Evolutionary conservation across 2,329 filamentous ascomycete genomes (phyloP).

Genomic region (Bipolaris victoriae): DNA sequence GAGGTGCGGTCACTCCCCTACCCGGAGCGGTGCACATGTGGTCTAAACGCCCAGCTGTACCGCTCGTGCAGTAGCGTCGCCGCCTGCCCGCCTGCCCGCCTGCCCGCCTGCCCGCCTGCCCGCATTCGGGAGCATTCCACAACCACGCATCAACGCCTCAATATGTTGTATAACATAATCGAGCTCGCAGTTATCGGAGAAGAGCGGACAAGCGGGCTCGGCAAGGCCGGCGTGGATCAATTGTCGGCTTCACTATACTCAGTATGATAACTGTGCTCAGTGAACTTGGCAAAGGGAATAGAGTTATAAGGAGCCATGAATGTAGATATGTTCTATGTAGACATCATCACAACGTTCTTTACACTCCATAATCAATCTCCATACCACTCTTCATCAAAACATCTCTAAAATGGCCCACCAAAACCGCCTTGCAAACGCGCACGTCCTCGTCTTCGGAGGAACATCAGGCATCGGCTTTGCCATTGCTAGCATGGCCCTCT

Average conservation of each 20-base stretch:
- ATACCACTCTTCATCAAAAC: too few species aligned
- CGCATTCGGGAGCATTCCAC: not conserved
- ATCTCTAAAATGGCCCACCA: constrained; percentile 37
- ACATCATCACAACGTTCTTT: not conserved
- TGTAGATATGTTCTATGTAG: not conserved
- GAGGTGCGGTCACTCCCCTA: not conserved
- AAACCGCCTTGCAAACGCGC: constrained; percentile 57
- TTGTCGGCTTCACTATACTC: not conserved
- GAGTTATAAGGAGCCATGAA: not conserved
- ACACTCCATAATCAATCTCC: not conserved
- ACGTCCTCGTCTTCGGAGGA: constrained; percentile 68
- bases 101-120: not conserved
- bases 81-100: constrained; percentile 7
- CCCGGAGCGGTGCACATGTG: constrained; percentile 11
- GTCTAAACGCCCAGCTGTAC: constrained; percentile 17
- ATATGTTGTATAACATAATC: not conserved
- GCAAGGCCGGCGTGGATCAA: too few species aligned
- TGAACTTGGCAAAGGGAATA: not conserved
- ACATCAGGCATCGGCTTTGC: constrained; percentile 69
- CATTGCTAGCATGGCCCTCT: constrained; percentile 64
- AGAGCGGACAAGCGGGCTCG: not conserved
- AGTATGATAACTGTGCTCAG: not conserved
- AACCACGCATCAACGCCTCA: not conserved
- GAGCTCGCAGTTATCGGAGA: not conserved
- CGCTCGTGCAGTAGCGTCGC: constrained; percentile 31